phyloP scores from a whole-genome alignment of 352 stramenopile species.

The Aphanomyces invadans region DNA sequence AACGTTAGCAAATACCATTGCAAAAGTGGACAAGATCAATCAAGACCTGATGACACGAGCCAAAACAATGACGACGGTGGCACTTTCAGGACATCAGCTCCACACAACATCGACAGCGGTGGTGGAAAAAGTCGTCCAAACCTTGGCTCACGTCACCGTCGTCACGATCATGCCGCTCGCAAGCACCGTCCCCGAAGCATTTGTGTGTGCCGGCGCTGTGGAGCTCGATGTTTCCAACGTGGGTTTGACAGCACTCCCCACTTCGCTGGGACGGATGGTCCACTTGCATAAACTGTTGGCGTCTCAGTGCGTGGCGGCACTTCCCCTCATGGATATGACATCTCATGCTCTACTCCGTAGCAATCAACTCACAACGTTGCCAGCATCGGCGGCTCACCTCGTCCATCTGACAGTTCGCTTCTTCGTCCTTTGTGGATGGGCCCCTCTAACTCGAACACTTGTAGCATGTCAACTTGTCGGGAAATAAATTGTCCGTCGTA shows the following conservation, averaged over 20 bases:
- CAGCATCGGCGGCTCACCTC: background rate
- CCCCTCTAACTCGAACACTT: too few relatives aligned
- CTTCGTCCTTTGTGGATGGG: too few relatives aligned
- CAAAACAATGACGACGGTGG: background rate
- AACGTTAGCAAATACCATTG: background rate
- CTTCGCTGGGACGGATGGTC: background rate
- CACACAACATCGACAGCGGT: background rate
- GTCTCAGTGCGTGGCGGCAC: background rate
- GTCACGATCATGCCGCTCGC: background rate
- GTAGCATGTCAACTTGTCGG: slow-evolving; percentile 11
- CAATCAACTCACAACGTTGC: slow-evolving; percentile 6
- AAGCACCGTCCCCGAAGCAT: background rate
- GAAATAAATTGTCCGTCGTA: background rate
- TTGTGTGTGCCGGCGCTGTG: background rate
- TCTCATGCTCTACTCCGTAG: too few relatives aligned
- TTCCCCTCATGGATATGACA: too few relatives aligned
- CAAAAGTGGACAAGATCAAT: background rate
- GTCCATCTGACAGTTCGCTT: background rate
- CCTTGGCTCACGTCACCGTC: background rate
- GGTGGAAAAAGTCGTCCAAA: background rate
- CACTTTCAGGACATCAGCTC: background rate
- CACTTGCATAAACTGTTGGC: background rate
- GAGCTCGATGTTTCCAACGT: slow-evolving; percentile 6
- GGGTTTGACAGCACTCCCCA: background rate
- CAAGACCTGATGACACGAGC: background rate